Evolutionary conservation across 768 basidiomycete genomes (phyloP).

Genomic region (Mycena polygramma): DNA sequence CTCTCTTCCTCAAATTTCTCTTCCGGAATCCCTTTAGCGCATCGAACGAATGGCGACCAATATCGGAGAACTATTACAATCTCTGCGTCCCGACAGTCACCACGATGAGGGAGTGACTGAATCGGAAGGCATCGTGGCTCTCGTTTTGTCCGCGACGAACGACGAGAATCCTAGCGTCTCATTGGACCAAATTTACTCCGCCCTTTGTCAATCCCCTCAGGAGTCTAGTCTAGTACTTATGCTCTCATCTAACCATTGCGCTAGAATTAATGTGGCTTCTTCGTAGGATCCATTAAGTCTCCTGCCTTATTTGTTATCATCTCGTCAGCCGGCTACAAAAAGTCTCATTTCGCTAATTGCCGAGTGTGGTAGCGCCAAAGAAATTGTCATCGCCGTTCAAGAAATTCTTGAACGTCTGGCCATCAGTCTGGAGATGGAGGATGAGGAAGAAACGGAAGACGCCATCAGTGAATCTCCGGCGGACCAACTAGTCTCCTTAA

Average conservation of each 20-base stretch:
- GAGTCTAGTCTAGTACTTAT: slow-evolving; percentile 40
- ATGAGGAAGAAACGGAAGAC: slow-evolving; percentile 39
- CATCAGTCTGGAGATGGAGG: slow-evolving; percentile 41
- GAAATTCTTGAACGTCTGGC: slow-evolving; percentile 58
- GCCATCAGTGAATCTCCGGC: slow-evolving; percentile 39
- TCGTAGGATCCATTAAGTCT: slow-evolving; percentile 60
- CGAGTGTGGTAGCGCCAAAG: slow-evolving; percentile 58
- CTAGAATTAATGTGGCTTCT: neutral
- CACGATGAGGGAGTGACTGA: slow-evolving; percentile 6
- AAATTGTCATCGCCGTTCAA: slow-evolving; percentile 61
- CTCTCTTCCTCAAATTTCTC: too few relatives aligned
- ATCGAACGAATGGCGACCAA: too few relatives aligned
- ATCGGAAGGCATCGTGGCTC: slow-evolving; percentile 45
- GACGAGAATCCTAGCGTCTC: slow-evolving; percentile 46
- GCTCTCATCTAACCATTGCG: slow-evolving; percentile 2
- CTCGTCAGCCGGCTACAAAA: slow-evolving; percentile 51
- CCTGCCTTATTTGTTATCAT: slow-evolving; percentile 57
- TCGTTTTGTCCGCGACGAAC: slow-evolving; percentile 52
- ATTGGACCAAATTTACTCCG: slow-evolving; percentile 49
- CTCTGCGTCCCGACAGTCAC: neutral
- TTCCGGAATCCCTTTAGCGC: too few relatives aligned
- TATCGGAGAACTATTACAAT: neutral
- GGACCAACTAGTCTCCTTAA: slow-evolving; percentile 51
- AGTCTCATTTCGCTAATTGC: slow-evolving; percentile 57
- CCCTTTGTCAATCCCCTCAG: slow-evolving; percentile 43